phyloP scores from a whole-genome alignment of 345 rosid species.

The Capsella bursapastoris region DNA sequence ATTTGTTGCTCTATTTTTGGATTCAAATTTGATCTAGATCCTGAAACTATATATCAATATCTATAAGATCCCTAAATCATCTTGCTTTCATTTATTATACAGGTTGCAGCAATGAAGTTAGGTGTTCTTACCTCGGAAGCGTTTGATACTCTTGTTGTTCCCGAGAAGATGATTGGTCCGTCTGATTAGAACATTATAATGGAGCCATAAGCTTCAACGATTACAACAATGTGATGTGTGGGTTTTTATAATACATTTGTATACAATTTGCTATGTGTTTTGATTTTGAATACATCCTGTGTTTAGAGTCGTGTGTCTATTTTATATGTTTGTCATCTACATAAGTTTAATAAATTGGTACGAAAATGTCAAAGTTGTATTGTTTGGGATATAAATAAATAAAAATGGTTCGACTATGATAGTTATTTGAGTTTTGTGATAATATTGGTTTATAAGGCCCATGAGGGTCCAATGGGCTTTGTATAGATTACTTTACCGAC shows the following conservation, averaged over 20 bases:
- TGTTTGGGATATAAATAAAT: neutral
- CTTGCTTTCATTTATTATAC: constrained; percentile 28
- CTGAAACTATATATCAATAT: too few species aligned
- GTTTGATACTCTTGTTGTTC: constrained; percentile 82
- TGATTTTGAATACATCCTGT: neutral
- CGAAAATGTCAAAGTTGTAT: neutral
- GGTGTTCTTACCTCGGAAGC: constrained; percentile 78
- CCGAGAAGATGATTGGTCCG: constrained; percentile 91
- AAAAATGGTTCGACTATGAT: too few species aligned
- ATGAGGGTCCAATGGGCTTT: neutral
- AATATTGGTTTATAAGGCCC: neutral
- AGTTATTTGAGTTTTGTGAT: too few species aligned
- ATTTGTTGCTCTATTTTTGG: neutral
- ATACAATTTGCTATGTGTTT: neutral
- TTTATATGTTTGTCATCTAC: neutral
- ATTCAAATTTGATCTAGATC: neutral
- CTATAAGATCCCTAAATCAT: neutral
- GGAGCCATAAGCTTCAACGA: too few species aligned
- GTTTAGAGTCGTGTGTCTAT: neutral
- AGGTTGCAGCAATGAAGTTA: constrained; percentile 75
- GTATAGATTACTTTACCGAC: neutral
- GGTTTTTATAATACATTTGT: neutral
- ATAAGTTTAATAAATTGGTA: neutral
- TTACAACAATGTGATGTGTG: neutral
- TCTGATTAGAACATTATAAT: constrained; percentile 43